These are phyloP conservation scores for Rubia tinctorum DNA, from an alignment of 305 asterid genomes.

Conservation along the genomic window DNA sequence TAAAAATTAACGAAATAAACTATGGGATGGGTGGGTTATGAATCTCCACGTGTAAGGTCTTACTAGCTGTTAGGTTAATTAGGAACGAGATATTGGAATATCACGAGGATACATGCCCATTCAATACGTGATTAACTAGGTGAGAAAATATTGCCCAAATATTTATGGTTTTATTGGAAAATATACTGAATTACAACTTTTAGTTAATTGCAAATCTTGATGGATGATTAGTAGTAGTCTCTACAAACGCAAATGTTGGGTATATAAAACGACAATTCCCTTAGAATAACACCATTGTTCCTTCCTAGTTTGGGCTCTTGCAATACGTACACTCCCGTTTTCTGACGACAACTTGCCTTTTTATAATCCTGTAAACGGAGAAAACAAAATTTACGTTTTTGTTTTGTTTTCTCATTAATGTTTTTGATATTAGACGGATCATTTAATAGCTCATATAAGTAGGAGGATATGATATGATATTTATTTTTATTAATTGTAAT, in stretches of 20 bases:
- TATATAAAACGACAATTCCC: background rate
- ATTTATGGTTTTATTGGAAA: background rate
- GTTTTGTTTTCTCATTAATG: background rate
- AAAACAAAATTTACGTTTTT: background rate
- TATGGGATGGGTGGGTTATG: too few relatives aligned
- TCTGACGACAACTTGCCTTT: background rate
- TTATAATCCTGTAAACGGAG: background rate
- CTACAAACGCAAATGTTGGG: too few relatives aligned
- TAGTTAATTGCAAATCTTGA: background rate
- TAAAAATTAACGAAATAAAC: too few relatives aligned
- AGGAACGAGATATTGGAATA: conserved; percentile 6
- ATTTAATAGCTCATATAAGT: too few relatives aligned
- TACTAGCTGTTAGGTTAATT: background rate
- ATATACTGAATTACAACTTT: background rate
- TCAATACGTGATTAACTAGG: background rate
- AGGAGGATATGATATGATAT: too few relatives aligned
- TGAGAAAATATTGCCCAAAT: background rate
- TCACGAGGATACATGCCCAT: background rate
- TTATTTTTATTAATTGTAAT: too few relatives aligned
- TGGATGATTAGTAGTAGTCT: too few relatives aligned
- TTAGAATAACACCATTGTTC: background rate
- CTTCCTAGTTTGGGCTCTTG: background rate
- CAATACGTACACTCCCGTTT: background rate
- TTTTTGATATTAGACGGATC: too few relatives aligned
- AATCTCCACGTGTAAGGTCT: too few relatives aligned